These are phyloP conservation scores for Helotiales sp. DNA, from an alignment of 2,329 filamentous ascomycete genomes.

Conservation along the genomic window DNA sequence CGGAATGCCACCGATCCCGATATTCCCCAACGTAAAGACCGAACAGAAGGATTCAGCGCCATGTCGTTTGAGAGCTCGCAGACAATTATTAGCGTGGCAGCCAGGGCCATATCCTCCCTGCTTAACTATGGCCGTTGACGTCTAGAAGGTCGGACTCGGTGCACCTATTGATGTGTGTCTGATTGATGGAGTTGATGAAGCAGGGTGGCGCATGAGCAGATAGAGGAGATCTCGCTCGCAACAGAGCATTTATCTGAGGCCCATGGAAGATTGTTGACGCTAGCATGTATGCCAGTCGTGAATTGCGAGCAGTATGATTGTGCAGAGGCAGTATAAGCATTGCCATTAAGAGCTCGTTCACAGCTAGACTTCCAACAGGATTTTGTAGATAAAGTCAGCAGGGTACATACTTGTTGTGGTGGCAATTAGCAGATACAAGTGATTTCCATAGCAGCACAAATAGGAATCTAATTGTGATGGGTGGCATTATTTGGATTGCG, in stretches of 20 bases:
- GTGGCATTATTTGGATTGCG: neutral
- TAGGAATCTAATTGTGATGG: neutral
- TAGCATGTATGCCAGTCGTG: slow-evolving; percentile 15
- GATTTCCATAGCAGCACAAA: neutral
- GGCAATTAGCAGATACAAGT: neutral
- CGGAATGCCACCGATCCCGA: neutral
- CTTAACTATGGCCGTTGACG: neutral
- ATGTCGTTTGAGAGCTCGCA: slow-evolving; percentile 13
- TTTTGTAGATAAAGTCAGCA: neutral
- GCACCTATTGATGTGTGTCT: neutral
- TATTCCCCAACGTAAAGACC: neutral
- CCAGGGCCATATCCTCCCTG: neutral
- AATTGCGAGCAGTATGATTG: slow-evolving; percentile 19
- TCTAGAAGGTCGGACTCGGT: slow-evolving; percentile 5
- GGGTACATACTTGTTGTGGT: neutral
- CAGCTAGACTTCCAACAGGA: slow-evolving; percentile 7
- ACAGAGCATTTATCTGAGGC: slow-evolving; percentile 8
- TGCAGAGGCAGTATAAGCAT: slow-evolving; percentile 8
- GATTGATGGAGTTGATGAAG: neutral
- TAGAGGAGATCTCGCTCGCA: slow-evolving; percentile 16
- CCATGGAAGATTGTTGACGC: slow-evolving; percentile 15
- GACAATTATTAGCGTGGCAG: slow-evolving; percentile 17
- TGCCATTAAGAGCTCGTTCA: slow-evolving; percentile 22
- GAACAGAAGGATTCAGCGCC: slow-evolving; percentile 8
- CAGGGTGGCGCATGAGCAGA: slow-evolving; percentile 19